These are phyloP conservation scores for Laguncularia racemosa DNA, from an alignment of 345 rosid genomes.

Conservation along the genomic window DNA sequence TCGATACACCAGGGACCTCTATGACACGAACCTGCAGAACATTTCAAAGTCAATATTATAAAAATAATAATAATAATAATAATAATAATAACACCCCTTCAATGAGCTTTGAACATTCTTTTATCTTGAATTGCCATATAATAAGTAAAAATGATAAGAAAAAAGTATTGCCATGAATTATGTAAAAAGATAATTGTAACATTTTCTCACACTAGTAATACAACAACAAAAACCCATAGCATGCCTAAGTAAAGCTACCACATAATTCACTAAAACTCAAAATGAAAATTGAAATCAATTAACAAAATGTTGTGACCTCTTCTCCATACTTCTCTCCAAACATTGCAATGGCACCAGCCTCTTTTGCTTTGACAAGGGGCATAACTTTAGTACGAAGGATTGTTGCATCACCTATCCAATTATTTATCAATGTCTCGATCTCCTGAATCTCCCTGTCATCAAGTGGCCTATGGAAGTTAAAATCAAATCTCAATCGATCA, in stretches of 20 bases:
- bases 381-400: conserved; percentile 74
- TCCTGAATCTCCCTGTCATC: conserved; percentile 60
- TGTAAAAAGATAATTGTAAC: too few relatives aligned
- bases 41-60: background rate
- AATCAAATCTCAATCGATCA: conserved; percentile 95
- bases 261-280: background rate
- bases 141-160: too few relatives aligned
- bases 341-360: conserved; percentile 95
- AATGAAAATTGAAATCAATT: background rate
- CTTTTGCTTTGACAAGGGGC: conserved; percentile 74
- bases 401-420: conserved; percentile 75
- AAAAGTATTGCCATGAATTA: too few relatives aligned
- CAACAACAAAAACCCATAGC: too few relatives aligned
- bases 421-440: conserved; percentile 66
- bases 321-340: conserved; percentile 96
- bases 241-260: background rate
- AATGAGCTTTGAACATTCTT: too few relatives aligned
- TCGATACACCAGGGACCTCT: conserved; percentile 95
- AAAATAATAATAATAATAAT: too few relatives aligned
- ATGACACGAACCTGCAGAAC: conserved; percentile 80
- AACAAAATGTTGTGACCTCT: conserved; percentile 40
- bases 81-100: too few relatives aligned
- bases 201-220: too few relatives aligned
- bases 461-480: conserved; percentile 74
- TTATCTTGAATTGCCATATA: too few relatives aligned